Conservation (phyloP, 257 asterid genomes). For the Paraleonurus japonicus region DNA sequence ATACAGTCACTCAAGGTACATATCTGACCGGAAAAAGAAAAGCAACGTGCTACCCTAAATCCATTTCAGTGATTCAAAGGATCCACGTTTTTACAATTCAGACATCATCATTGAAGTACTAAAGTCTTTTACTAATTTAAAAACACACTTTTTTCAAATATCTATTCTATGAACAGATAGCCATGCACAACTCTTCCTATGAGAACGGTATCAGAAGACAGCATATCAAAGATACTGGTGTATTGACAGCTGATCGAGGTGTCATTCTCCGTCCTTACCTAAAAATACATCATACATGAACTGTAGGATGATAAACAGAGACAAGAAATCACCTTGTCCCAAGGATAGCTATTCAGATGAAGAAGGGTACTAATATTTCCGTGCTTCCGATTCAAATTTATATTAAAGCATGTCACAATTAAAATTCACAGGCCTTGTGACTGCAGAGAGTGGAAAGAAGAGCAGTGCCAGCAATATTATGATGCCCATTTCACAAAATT, state of each 20-base stretch:
- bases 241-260: background rate
- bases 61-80: background rate
- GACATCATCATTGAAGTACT: constrained; percentile 27
- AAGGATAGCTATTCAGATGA: constrained; percentile 14
- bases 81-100: constrained; percentile 9
- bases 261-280: background rate
- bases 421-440: constrained; percentile 2
- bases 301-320: constrained; percentile 19
- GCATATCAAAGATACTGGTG: background rate
- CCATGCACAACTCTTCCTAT: background rate
- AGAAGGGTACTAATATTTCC: background rate
- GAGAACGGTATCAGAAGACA: constrained; percentile 12
- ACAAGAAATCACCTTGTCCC: constrained; percentile 25
- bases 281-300: constrained; percentile 5
- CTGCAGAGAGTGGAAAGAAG: constrained; percentile 4
- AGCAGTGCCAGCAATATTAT: background rate
- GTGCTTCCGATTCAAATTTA: background rate
- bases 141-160: background rate
- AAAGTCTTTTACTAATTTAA: background rate
- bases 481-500: background rate
- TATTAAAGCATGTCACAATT: background rate
- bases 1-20: constrained; percentile 21
- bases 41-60: background rate
- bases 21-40: background rate
- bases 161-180: constrained; percentile 18